A percentile compares a stretch with the other conserved stretches of the same genome.
phyloP scores from a whole-genome alignment of 306 rosid genomes.

The Trichosanthes truncata region DNA sequence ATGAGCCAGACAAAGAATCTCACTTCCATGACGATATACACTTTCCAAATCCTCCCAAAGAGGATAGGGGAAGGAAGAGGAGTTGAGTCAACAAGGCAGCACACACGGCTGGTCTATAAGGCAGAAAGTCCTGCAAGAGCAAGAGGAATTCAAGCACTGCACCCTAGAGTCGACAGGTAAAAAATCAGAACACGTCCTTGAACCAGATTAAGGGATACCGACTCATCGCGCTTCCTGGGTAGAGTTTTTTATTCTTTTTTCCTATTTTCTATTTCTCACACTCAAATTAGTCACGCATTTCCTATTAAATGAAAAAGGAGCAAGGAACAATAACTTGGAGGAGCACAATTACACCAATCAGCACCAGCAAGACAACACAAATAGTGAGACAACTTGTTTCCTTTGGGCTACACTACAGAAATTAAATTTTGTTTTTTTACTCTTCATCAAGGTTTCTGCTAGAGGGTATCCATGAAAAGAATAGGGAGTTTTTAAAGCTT shows the following conservation, averaged over 20 bases:
- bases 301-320: neutral
- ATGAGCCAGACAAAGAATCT: neutral
- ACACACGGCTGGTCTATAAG: neutral
- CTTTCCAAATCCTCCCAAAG: neutral
- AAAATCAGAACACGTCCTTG: neutral
- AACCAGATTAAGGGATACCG: neutral
- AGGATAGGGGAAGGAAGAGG: neutral
- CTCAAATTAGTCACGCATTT: neutral
- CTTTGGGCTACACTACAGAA: neutral
- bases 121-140: neutral
- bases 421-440: neutral
- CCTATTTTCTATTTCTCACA: no score
- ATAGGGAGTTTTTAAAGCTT: neutral
- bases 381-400: neutral
- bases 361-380: neutral
- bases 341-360: neutral
- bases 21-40: neutral
- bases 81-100: neutral
- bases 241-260: neutral
- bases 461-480: neutral
- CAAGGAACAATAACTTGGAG: neutral
- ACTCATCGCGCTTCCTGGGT: neutral
- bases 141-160: neutral
- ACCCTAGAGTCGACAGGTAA: neutral
- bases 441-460: neutral